Conservation (phyloP, 345 rosid genomes). For the Arabidopsis suecica region DNA sequence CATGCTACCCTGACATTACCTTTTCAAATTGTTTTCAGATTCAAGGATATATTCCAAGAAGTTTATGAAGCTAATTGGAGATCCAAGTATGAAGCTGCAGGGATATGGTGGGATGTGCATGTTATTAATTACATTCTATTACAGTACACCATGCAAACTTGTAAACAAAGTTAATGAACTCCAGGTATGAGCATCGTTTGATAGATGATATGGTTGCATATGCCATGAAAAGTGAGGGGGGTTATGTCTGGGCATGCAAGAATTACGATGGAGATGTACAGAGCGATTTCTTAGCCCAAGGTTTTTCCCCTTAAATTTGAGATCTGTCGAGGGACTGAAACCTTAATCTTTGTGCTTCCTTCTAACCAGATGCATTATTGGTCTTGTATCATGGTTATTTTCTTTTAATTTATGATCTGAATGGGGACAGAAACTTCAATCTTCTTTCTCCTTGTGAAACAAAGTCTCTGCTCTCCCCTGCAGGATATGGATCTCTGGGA, state of each 20-base stretch:
- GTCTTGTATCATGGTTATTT: constrained; percentile 59
- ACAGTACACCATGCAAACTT: constrained; percentile 17
- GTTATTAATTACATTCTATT: constrained; percentile 26
- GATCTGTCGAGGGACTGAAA: constrained; percentile 15
- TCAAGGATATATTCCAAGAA: constrained; percentile 95
- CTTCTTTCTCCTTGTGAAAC: constrained; percentile 8
- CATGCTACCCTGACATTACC: constrained; percentile 21
- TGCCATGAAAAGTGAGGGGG: constrained; percentile 90
- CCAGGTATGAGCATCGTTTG: constrained; percentile 94
- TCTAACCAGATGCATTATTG: constrained; percentile 43
- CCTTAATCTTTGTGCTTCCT: background rate
- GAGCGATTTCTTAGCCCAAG: constrained; percentile 98
- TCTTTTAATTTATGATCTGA: background rate
- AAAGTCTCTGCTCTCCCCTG: constrained; percentile 27
- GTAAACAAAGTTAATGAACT: constrained; percentile 29
- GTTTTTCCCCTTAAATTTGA: constrained; percentile 42
- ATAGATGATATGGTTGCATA: constrained; percentile 99
- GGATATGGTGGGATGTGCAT: constrained; percentile 71
- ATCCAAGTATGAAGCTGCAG: constrained; percentile 84
- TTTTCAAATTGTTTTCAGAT: constrained; percentile 54
- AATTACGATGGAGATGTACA: constrained; percentile 99
- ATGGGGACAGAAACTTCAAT: constrained; percentile 3
- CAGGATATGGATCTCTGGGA: constrained; percentile 97
- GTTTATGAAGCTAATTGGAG: constrained; percentile 80
- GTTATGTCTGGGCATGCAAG: constrained; percentile 98